A percentile compares a stretch with the other conserved stretches of the same genome.
Conservation (phyloP, 2,329 filamentous ascomycete species). For the Botrytis galanthina region DNA sequence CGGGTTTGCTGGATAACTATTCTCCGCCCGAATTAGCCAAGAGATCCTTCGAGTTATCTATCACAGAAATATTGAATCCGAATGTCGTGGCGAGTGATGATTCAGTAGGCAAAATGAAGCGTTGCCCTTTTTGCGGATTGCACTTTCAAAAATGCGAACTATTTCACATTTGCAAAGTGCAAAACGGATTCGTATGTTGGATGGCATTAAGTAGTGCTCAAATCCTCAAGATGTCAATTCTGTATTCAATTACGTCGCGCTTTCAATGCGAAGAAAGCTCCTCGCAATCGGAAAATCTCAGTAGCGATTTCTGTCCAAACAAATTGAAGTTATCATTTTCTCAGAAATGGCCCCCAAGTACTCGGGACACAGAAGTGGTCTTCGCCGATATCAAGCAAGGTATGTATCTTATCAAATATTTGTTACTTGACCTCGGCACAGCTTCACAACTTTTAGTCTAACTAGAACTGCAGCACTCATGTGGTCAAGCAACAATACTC, state of each 20-base stretch:
- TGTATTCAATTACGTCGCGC: not conserved
- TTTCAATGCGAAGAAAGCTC: not conserved
- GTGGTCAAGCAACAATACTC: not conserved
- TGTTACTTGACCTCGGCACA: not conserved
- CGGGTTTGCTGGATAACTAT: not conserved
- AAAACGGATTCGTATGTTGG: not conserved
- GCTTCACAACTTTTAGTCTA: not conserved
- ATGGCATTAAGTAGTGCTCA: not conserved
- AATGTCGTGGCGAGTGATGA: conserved; percentile 8
- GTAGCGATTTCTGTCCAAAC: not conserved
- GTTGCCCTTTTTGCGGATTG: conserved; percentile 2
- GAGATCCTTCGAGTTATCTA: not conserved
- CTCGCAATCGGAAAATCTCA: not conserved
- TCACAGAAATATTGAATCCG: not conserved
- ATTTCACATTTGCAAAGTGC: conserved; percentile 18
- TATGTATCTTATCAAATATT: conserved; percentile 11
- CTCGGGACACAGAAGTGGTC: not conserved
- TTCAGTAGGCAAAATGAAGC: conserved; percentile 13
- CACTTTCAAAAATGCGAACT: conserved; percentile 14
- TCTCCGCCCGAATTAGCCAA: not conserved
- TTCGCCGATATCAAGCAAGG: conserved; percentile 12
- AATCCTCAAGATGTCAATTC: not conserved
- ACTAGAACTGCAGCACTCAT: not conserved
- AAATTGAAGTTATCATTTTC: not conserved
- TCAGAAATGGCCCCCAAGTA: not conserved